Evolutionary conservation across 2,329 filamentous ascomycete species (phyloP).

Genomic region (Alternaria alternata): DNA sequence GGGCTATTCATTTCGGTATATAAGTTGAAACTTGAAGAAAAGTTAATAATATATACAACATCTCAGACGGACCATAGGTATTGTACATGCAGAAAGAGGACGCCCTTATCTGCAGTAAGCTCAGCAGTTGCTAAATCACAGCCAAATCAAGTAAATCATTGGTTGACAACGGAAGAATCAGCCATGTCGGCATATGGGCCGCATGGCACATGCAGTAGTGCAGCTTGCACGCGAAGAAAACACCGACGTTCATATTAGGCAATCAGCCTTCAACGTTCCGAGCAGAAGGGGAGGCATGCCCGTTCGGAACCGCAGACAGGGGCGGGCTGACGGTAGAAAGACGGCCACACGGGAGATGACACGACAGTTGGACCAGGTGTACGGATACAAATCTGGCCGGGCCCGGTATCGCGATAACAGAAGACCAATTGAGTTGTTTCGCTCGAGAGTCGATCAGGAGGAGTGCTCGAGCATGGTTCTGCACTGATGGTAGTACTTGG

Average conservation of each 20-base stretch:
- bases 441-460: conserved; percentile 1
- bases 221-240: not conserved
- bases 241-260: not conserved
- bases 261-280: not conserved
- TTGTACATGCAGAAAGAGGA: not conserved
- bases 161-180: not conserved
- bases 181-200: not conserved
- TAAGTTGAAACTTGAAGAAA: not conserved
- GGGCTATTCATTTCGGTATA: not conserved
- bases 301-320: conserved; percentile 7
- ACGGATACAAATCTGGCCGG: conserved; percentile 16
- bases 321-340: conserved; percentile 11
- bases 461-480: conserved; percentile 1
- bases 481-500: conserved; percentile 12
- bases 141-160: not conserved
- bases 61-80: not conserved
- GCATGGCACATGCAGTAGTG: not conserved
- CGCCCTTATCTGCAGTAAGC: not conserved
- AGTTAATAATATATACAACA: not conserved
- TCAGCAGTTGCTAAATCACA: not conserved
- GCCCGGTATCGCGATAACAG: conserved; percentile 1
- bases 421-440: not conserved
- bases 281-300: conserved; percentile 7
- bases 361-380: conserved; percentile 16
- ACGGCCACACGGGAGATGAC: conserved; percentile 21